Percentiles rank a stretch among this genome's conserved stretches.
These are phyloP conservation scores for Phytophthora cactorum DNA, from an alignment of 352 stramenopile species.

Conservation along the genomic window DNA sequence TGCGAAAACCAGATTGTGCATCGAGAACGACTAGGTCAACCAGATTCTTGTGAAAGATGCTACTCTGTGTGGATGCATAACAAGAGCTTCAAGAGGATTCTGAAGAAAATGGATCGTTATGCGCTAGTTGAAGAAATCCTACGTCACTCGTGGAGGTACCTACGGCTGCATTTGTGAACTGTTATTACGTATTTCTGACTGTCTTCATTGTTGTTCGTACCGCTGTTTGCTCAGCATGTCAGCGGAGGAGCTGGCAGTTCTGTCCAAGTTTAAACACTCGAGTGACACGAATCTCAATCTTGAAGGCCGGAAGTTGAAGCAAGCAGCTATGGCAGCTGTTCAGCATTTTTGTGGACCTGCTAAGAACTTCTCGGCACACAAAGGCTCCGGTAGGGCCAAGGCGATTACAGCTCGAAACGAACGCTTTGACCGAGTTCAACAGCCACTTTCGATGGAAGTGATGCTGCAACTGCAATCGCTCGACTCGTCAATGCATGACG, in stretches of 20 bases:
- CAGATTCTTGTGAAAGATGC: conserved; percentile 60
- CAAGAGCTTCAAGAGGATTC: conserved; percentile 73
- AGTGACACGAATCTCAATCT: conserved; percentile 65
- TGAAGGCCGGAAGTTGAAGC: conserved; percentile 64
- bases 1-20: conserved; percentile 66
- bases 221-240: conserved; percentile 36
- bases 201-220: background rate
- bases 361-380: conserved; percentile 8
- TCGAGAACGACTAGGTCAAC: conserved; percentile 49
- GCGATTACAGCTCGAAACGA: conserved; percentile 11
- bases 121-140: conserved; percentile 63
- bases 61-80: conserved; percentile 63
- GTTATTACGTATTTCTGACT: background rate
- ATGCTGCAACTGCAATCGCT: conserved; percentile 41
- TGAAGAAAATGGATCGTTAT: conserved; percentile 78
- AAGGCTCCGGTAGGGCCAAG: conserved; percentile 1
- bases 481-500: conserved; percentile 34
- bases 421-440: conserved; percentile 26
- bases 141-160: conserved; percentile 63
- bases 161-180: background rate
- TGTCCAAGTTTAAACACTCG: conserved; percentile 72
- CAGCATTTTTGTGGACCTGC: conserved; percentile 37
- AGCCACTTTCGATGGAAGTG: conserved; percentile 38
- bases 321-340: conserved; percentile 57
- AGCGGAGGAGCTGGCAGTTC: conserved; percentile 45